These are phyloP conservation scores for Bretschneidera sinensis DNA, from an alignment of 345 rosid species.

Conservation along the genomic window DNA sequence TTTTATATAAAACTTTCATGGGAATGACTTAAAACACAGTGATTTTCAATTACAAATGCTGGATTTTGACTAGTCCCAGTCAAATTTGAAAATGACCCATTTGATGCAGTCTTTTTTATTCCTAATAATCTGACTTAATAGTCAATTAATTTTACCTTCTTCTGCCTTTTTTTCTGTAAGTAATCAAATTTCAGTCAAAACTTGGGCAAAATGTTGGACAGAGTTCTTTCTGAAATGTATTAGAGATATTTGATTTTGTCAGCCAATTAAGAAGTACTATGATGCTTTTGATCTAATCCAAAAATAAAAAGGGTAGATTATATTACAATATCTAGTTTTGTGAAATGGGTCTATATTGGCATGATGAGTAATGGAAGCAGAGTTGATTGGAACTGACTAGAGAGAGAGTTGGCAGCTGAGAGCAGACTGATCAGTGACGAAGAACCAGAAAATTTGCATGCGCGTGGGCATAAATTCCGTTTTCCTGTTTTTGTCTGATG, in stretches of 20 bases:
- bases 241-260: constrained; percentile 6
- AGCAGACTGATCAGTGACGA: constrained; percentile 1
- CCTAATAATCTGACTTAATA: too few species aligned
- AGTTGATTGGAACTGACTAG: constrained; percentile 15
- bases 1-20: constrained; percentile 21
- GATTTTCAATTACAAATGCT: constrained; percentile 10
- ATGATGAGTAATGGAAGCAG: constrained; percentile 23
- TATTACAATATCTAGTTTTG: too few species aligned
- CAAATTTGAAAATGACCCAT: constrained; percentile 10
- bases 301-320: too few species aligned
- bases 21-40: constrained; percentile 24
- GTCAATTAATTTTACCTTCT: neutral
- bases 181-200: constrained; percentile 6
- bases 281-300: too few species aligned
- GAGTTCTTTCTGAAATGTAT: constrained; percentile 24
- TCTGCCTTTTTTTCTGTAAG: neutral
- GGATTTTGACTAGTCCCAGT: constrained; percentile 16
- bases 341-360: constrained; percentile 19
- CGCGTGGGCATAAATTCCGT: constrained; percentile 53
- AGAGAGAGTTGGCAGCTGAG: constrained; percentile 6
- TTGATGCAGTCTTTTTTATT: neutral
- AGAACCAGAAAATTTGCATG: constrained; percentile 32
- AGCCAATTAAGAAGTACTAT: constrained; percentile 16
- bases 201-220: constrained; percentile 8
- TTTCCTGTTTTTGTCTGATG: constrained; percentile 28